A percentile compares a stretch with the other conserved stretches of the same genome.
Conservation (phyloP, 352 stramenopile species). For the Globisporangium viniferum region DNA sequence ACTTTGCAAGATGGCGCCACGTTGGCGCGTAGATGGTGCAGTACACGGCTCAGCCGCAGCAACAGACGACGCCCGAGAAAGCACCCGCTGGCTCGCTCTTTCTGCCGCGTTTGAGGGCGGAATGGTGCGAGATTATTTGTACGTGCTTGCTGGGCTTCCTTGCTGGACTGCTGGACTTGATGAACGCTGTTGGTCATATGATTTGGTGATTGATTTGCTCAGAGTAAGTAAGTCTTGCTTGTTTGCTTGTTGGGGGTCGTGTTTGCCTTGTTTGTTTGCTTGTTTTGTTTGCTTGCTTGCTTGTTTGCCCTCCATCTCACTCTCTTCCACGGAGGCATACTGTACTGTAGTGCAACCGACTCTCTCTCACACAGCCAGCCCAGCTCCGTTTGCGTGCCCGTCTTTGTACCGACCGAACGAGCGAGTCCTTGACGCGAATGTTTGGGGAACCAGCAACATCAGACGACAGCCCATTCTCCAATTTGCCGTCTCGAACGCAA, state of each 20-base stretch:
- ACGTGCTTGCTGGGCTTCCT: neutral
- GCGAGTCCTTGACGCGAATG: neutral
- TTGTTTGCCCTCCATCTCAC: neutral
- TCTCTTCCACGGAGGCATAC: neutral
- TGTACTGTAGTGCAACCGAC: neutral
- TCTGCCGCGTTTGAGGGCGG: neutral
- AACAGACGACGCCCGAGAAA: constrained; percentile 7
- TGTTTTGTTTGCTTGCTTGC: neutral
- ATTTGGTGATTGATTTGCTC: neutral
- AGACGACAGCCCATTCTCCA: neutral
- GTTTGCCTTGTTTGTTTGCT: too few species aligned
- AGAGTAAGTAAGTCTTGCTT: neutral
- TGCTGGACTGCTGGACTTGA: too few species aligned
- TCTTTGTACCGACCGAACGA: neutral
- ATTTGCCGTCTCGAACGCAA: constrained; percentile 1
- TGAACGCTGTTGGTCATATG: neutral
- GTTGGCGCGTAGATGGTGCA: neutral
- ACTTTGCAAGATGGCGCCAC: neutral
- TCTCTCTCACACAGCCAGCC: constrained; percentile 1
- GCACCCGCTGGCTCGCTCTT: constrained; percentile 5
- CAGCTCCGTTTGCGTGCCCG: neutral
- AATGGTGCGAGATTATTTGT: neutral
- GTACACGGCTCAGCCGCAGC: neutral
- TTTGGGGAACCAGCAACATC: neutral
- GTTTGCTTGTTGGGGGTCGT: neutral